Evolutionary conservation across 495 filamentous ascomycete genomes (phyloP), one percentile per base, ranked within the genome.

Genomic region (Penicillium antarcticum): DNA sequence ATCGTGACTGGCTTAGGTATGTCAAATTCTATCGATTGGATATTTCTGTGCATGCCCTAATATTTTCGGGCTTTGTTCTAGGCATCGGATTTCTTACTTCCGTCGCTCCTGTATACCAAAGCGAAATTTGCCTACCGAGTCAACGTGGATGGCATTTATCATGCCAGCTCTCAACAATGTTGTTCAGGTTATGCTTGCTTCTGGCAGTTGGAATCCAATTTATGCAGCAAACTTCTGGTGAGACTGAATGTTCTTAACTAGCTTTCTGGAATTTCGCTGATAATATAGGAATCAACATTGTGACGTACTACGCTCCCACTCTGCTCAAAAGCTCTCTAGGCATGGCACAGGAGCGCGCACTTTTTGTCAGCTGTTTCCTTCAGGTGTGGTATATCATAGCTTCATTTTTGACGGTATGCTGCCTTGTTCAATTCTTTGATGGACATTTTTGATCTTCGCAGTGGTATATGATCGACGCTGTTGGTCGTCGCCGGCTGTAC

Each of bases 1-100:
- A 50, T 75, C 17, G 39, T 74, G 14, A 61, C 64, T 2, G 75
- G 75, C 9, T 29, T 76, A 12, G 75, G 74, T 45, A 52, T 12
- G 56, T 54, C 11, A 14, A 33, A 39, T 14, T 24, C 10, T 17
- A 26, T 39, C 3, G 5, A n/a, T 24, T 6, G 0, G 9, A 32
- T 3, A 1, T 18, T 16, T 2, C 11, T 5, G n/a, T 13, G 26
- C 36, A 12, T 17, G 16, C 11, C 1, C 41, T 37, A 19, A n/a
- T 48, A 12, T 29, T 10, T 12, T 41, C 3, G 11, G 11, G 31
- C 7, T 14, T 10, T 5, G 42, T 26, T 9, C 19, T 62, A 48
- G 62, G 65, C 1, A 68, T 65, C 47, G 66, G 67, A 14, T 57
- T 51, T 14, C 43, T 66, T 8, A 68, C 66, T 13, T 58, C 62